Base-by-base conservation (phyloP, 495 filamentous ascomycete species). In the Penicillium bovifimosum region DNA sequence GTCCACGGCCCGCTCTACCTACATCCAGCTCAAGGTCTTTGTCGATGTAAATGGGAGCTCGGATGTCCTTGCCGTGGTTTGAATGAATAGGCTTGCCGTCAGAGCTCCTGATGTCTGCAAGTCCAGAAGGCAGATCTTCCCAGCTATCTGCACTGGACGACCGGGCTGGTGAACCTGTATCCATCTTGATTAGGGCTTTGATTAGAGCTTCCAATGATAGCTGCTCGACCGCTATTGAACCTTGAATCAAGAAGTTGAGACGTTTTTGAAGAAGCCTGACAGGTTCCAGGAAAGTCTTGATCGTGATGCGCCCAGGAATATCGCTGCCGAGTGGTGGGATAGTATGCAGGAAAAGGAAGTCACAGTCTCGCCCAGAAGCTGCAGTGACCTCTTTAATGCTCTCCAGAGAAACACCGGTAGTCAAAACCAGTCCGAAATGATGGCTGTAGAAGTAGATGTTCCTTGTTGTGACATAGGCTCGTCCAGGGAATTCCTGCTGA, bases 401-500 rank as follows among this genome's bases (percentile, higher is more conserved):
- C n/a, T 81, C 77, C 39, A 98, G 75, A 32, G 77, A 80, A 31
- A 89, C 79, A 16, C 79, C 80, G 31, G 89, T 88, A 1, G 89
- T 90, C 41, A 96, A 74, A 0, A 96, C 88, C 26, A 98, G 76
- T n/a, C 93, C 93, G 60, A 95, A 79, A 57, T 96, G 86, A 64
- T 97, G 83, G 47, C 91, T 95, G 71, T 96, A 98, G 65, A 98
- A 98, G 62, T 95, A 96, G 54, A 97, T 81, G 31, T 91, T 84
- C 44, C 81, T 81, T 4, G 83, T 77, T 1, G 95, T 97, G 40
- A 96, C 84, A 65, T 91, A 98, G 17, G 91, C 86, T 47, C 93
- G 77, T 0, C 93, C 95, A 38, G 91, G 87, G 48, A 91, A 86
- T 46, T 90, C 86, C 69, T 90, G 88, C 51, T 82, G 79, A 5